These are phyloP conservation scores for Coemansia sp. DNA, from an alignment of 192 early-diverging fungal species.

Conservation along the genomic window DNA sequence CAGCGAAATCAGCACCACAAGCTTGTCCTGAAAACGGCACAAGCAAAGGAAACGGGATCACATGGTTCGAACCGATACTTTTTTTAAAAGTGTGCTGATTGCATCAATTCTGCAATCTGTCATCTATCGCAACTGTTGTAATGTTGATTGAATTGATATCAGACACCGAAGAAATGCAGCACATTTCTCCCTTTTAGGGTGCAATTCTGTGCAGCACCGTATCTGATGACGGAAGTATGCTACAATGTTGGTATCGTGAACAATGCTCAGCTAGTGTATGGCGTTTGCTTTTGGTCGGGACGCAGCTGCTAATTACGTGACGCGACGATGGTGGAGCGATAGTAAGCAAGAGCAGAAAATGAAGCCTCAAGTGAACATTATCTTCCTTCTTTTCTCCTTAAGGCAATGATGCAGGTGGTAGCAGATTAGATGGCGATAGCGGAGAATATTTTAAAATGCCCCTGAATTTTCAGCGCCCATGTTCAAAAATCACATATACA, in stretches of 20 bases:
- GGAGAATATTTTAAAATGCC: constrained; percentile 1
- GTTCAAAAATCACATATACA: background rate
- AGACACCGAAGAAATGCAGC: too few relatives aligned
- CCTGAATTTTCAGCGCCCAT: background rate
- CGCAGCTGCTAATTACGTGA: background rate
- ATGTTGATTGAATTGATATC: too few relatives aligned
- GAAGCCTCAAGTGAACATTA: background rate
- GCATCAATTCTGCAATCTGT: background rate
- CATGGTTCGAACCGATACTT: too few relatives aligned
- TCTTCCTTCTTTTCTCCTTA: background rate
- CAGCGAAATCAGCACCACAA: background rate
- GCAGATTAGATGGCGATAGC: constrained; percentile 1
- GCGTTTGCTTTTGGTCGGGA: background rate
- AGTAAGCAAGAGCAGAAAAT: background rate
- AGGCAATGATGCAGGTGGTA: background rate
- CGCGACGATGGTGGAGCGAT: background rate
- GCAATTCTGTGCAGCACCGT: background rate
- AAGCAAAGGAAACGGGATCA: too few relatives aligned
- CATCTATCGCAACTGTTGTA: background rate
- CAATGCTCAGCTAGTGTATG: background rate
- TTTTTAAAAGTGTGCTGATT: background rate
- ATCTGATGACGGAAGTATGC: background rate
- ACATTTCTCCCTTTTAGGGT: background rate
- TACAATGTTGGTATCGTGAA: background rate
- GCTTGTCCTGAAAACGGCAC: background rate